A percentile compares a stretch with the other conserved stretches of the same genome.
Conservation (phyloP, 768 basidiomycete genomes). For the Neoboletus magnificus region DNA sequence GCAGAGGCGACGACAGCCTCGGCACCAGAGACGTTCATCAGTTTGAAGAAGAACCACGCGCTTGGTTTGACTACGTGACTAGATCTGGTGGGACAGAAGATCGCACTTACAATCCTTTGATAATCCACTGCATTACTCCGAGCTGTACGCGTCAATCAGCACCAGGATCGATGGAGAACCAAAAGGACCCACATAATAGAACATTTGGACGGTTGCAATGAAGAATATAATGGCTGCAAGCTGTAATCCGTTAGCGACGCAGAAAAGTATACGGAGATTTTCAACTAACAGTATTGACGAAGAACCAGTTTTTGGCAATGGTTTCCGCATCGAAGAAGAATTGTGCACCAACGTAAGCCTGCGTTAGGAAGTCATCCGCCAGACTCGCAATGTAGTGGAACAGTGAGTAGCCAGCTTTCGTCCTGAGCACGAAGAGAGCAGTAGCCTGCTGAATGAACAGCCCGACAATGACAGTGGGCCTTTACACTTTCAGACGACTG, state of each 20-base stretch:
- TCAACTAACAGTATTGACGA: constrained; percentile 65
- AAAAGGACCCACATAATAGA: constrained; percentile 58
- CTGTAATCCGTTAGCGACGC: constrained; percentile 32
- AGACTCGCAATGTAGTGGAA: constrained; percentile 82
- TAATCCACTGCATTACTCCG: constrained; percentile 93
- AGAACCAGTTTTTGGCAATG: constrained; percentile 75
- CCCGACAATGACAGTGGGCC: constrained; percentile 87
- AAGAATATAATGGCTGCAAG: constrained; percentile 88
- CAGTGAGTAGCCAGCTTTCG: constrained; percentile 74
- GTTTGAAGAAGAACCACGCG: constrained; percentile 92
- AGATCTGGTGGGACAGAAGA: neutral
- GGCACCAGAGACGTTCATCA: constrained; percentile 89
- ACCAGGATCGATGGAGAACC: neutral
- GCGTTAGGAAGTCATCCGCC: constrained; percentile 73
- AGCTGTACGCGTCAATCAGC: constrained; percentile 33
- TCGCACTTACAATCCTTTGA: constrained; percentile 68
- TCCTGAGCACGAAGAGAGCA: constrained; percentile 87
- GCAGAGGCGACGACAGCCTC: constrained; percentile 92
- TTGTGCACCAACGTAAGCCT: constrained; percentile 64
- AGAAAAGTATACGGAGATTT: constrained; percentile 5
- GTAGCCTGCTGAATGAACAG: constrained; percentile 81
- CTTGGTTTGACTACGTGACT: constrained; percentile 32
- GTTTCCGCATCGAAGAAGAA: constrained; percentile 81
- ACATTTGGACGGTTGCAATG: constrained; percentile 88
- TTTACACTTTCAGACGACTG: constrained; percentile 22